phyloP scores from a whole-genome alignment of 2,329 filamentous ascomycete species.

The Fusarium dimerum region DNA sequence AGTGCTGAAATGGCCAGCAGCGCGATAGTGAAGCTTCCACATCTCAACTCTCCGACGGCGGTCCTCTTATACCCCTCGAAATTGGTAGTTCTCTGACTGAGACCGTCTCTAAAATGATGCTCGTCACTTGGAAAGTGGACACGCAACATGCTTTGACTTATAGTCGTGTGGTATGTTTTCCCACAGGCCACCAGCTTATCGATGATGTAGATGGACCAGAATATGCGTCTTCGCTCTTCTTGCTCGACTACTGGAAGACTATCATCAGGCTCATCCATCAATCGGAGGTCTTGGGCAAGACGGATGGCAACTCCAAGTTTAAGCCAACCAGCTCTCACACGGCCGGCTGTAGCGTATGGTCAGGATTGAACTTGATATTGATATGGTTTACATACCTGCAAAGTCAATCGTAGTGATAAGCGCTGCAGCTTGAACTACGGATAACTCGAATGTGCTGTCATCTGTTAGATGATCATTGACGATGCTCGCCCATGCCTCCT shows the following conservation, averaged over 20 bases:
- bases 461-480: conserved; percentile 8
- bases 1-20: conserved; percentile 1
- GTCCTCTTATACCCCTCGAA: not conserved
- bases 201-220: conserved; percentile 41
- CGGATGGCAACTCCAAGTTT: conserved; percentile 35
- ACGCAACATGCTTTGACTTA: conserved; percentile 33
- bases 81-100: not conserved
- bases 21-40: not conserved
- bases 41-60: not conserved
- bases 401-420: conserved; percentile 10
- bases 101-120: not conserved
- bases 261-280: conserved; percentile 32
- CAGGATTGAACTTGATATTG: not conserved
- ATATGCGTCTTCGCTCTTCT: conserved; percentile 36
- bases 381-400: conserved; percentile 1
- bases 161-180: conserved; percentile 32
- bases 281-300: conserved; percentile 35
- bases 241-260: conserved; percentile 23
- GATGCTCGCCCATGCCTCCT: conserved; percentile 9
- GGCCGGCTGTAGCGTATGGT: conserved; percentile 5
- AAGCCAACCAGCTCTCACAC: conserved; percentile 34
- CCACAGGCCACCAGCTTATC: conserved; percentile 39
- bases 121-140: conserved; percentile 30
- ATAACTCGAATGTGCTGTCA: conserved; percentile 2
- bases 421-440: conserved; percentile 7